A percentile compares a stretch with the other conserved stretches of the same genome.
phyloP scores from a whole-genome alignment of 2,329 filamentous ascomycete species.

The Pseudonectria foliicola region DNA sequence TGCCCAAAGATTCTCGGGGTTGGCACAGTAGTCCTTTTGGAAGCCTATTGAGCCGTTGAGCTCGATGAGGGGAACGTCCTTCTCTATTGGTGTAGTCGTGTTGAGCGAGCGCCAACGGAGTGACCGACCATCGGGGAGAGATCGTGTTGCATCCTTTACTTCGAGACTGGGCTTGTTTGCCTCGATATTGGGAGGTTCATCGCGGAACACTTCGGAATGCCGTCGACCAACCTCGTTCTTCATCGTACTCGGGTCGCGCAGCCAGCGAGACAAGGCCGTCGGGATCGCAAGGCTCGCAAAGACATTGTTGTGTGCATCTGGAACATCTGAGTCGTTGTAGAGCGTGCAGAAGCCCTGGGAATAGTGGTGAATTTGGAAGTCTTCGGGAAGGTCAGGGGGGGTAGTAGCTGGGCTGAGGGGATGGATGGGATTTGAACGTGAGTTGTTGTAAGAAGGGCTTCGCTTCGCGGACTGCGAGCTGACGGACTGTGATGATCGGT shows the following conservation, averaged over 20 bases:
- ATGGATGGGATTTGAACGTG: constrained; percentile 51
- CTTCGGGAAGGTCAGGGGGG: constrained; percentile 56
- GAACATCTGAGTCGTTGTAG: constrained; percentile 57
- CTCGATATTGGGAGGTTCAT: constrained; percentile 37
- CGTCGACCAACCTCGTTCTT: constrained; percentile 60
- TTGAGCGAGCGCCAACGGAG: constrained; percentile 65
- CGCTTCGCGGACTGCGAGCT: constrained; percentile 61
- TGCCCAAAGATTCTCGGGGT: constrained; percentile 60
- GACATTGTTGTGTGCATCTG: constrained; percentile 63
- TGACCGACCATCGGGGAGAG: constrained; percentile 24
- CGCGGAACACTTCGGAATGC: constrained; percentile 61
- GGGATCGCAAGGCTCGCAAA: constrained; percentile 71
- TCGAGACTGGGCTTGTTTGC: constrained; percentile 36
- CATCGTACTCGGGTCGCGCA: constrained; percentile 65
- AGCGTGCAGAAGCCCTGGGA: constrained; percentile 69
- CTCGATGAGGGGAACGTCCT: constrained; percentile 56
- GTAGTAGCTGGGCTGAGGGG: constrained; percentile 71
- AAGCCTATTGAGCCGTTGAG: constrained; percentile 72
- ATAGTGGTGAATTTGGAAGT: constrained; percentile 61
- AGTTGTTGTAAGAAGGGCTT: constrained; percentile 57
- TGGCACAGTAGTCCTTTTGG: constrained; percentile 63
- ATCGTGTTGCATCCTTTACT: constrained; percentile 41
- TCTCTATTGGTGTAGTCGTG: constrained; percentile 44
- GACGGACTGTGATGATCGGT: constrained; percentile 71
- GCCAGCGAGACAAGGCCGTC: constrained; percentile 69